A percentile compares a stretch with the other conserved stretches of the same genome.
These are phyloP conservation scores for Globisporangium radiosum DNA, from an alignment of 352 stramenopile genomes.

Conservation along the genomic window DNA sequence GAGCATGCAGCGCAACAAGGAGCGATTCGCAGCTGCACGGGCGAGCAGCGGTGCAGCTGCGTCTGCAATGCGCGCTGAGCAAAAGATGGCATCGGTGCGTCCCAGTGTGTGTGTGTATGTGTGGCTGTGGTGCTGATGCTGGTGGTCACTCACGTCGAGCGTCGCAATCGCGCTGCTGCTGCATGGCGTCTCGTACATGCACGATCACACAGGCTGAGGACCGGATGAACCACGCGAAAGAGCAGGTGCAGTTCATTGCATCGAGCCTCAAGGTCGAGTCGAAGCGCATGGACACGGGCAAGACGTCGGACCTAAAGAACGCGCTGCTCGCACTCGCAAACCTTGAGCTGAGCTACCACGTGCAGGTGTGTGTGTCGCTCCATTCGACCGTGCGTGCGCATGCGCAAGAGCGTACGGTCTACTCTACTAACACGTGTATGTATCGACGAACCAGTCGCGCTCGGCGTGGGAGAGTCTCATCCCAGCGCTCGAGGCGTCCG, in stretches of 20 bases:
- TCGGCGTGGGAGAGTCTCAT: conserved; percentile 68
- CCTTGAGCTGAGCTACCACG: conserved; percentile 77
- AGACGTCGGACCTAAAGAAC: conserved; percentile 71
- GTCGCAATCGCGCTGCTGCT: not conserved
- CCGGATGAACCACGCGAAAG: conserved; percentile 79
- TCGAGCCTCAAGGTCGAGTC: conserved; percentile 83
- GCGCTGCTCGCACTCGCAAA: conserved; percentile 69
- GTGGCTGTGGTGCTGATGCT: no score
- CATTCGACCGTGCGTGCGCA: no score
- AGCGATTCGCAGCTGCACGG: conserved; percentile 76
- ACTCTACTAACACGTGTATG: not conserved
- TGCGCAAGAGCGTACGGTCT: no score
- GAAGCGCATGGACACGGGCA: conserved; percentile 76
- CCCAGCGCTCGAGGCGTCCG: conserved; percentile 49
- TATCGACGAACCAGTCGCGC: conserved; percentile 31
- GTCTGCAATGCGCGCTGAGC: conserved; percentile 81
- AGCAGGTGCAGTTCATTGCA: conserved; percentile 86
- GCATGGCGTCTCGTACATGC: not conserved
- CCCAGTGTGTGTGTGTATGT: no score
- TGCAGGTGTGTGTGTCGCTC: conserved; percentile 31
- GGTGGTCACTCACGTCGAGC: no score
- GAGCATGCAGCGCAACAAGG: conserved; percentile 87
- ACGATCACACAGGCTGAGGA: conserved; percentile 51
- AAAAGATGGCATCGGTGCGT: conserved; percentile 81
- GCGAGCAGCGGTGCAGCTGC: conserved; percentile 79